Evolutionary conservation across 139 green algal genomes (phyloP), one percentile per base, ranked within the genome.

Genomic region (Picochlorum costavermella): DNA sequence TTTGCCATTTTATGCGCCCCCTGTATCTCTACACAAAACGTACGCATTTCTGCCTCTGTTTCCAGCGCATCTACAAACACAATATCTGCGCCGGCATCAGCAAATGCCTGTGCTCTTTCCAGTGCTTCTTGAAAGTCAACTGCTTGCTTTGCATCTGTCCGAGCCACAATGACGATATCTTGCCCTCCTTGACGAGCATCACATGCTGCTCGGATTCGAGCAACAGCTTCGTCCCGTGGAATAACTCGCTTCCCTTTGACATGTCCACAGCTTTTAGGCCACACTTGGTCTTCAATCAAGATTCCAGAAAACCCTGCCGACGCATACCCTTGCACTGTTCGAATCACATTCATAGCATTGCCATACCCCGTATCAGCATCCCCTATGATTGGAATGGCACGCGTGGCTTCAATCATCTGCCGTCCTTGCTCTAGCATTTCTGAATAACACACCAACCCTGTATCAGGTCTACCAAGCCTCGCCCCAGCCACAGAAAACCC

Each of bases 331-430:
- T 58, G 49, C 36, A 98, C 88, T 1, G 92, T 97, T 14, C 91
- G 68, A 75, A 95, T 92, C 10, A 96, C 91, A 62, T 96, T 97
- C 50, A 98, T 75, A 0, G 91, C 87, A 59, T 97, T 97, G 61
- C 92, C 92, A 65, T 97, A 96, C 5, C 91, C 85, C 59, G 86
- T 96, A 79, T 98, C 92, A n/a, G 81, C 92, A 65, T 98, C 92
- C 9, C 85, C 92, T 62, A 98, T 96, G 72, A 98, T 69, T 61
- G 92, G 83, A 67, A 95, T 70, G 33, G 16, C 12, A 10, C 43
- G 43, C 1, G 89, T 95, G 20, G 87, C 88, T 55, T 96, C 86
- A 20, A 83, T 57, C 16, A 88, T 78, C 14, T 28, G 31, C 9
- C 63, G 14, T 40, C 81, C 84, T 66, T 72, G 61, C 59, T 95